A percentile compares a stretch with the other conserved stretches of the same genome.
These are phyloP conservation scores for Elsinoe ampelina DNA, from an alignment of 2,329 filamentous ascomycete genomes.

Conservation along the genomic window DNA sequence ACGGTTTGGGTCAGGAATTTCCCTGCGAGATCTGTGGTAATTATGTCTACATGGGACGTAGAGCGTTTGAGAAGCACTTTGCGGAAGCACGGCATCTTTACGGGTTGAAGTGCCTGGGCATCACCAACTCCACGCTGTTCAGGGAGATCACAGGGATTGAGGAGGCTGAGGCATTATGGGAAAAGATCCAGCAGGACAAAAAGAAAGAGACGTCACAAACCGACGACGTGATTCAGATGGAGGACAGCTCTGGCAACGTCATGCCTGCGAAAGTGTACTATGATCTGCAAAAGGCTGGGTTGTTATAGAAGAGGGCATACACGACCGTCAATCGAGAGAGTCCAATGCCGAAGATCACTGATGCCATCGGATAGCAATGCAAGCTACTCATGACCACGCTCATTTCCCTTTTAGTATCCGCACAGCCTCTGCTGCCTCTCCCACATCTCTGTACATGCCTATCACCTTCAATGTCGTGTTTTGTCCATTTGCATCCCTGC, in stretches of 20 bases:
- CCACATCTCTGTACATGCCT: constrained; percentile 52
- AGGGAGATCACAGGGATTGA: constrained; percentile 88
- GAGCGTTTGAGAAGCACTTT: constrained; percentile 98
- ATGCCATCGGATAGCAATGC: background rate
- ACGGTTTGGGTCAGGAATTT: constrained; percentile 90
- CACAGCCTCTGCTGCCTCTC: constrained; percentile 50
- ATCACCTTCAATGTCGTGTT: constrained; percentile 46
- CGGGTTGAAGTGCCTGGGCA: constrained; percentile 85
- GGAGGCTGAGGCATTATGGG: constrained; percentile 80
- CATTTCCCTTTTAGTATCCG: constrained; percentile 41
- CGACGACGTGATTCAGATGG: constrained; percentile 92
- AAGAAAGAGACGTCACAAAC: constrained; percentile 66
- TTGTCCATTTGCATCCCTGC: constrained; percentile 29
- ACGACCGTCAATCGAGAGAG: background rate
- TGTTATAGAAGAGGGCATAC: constrained; percentile 46
- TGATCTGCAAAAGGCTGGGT: constrained; percentile 84
- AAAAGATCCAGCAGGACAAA: constrained; percentile 81
- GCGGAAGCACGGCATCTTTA: constrained; percentile 89
- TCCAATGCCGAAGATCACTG: too few relatives aligned
- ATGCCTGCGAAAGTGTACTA: constrained; percentile 99
- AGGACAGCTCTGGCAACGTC: constrained; percentile 92
- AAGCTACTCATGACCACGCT: constrained; percentile 10
- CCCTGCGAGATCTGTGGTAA: constrained; percentile 95
- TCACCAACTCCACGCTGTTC: constrained; percentile 84
- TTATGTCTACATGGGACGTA: constrained; percentile 95